Evolutionary conservation across 495 filamentous ascomycete species (phyloP).

Genomic region (Hypoxylon perforatum): DNA sequence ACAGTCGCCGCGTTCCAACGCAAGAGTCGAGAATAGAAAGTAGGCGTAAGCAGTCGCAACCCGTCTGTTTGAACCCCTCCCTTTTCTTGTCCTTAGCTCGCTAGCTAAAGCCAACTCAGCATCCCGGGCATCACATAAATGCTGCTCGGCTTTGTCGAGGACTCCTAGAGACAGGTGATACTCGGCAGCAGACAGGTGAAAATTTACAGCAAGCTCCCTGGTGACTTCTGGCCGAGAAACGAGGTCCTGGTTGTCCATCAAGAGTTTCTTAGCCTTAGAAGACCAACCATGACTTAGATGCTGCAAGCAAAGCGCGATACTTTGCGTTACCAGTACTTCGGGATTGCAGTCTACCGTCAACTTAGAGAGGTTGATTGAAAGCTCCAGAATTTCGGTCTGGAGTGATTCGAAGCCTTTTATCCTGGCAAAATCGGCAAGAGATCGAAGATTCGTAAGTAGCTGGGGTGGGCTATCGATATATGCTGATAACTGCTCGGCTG

Average conservation of each 20-base stretch:
- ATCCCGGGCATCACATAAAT: constrained; percentile 51
- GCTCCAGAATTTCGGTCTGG: constrained; percentile 59
- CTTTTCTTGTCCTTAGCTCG: constrained; percentile 34
- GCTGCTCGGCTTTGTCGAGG: constrained; percentile 63
- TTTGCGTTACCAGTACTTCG: constrained; percentile 68
- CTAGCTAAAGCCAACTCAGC: constrained; percentile 35
- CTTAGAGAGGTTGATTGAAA: constrained; percentile 62
- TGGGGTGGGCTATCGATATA: constrained; percentile 71
- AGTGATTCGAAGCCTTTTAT: constrained; percentile 71
- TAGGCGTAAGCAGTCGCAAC: constrained; percentile 62
- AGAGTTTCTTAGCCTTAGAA: constrained; percentile 72
- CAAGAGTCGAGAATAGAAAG: constrained; percentile 70
- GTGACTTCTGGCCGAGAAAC: constrained; percentile 31
- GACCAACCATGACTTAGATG: constrained; percentile 83
- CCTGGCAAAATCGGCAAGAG: constrained; percentile 79
- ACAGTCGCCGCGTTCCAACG: constrained; percentile 70
- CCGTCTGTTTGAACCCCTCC: constrained; percentile 46
- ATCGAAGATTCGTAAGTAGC: constrained; percentile 71
- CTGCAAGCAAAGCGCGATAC: constrained; percentile 72
- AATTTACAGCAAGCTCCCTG: constrained; percentile 58
- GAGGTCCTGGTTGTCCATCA: constrained; percentile 66
- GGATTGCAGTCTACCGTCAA: constrained; percentile 62
- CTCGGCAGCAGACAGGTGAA: constrained; percentile 78
- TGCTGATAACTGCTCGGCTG: constrained; percentile 61
- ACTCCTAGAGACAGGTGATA: constrained; percentile 77